Conservation (phyloP, 2,329 filamentous ascomycete species). For the Fusarium coffeatum region DNA sequence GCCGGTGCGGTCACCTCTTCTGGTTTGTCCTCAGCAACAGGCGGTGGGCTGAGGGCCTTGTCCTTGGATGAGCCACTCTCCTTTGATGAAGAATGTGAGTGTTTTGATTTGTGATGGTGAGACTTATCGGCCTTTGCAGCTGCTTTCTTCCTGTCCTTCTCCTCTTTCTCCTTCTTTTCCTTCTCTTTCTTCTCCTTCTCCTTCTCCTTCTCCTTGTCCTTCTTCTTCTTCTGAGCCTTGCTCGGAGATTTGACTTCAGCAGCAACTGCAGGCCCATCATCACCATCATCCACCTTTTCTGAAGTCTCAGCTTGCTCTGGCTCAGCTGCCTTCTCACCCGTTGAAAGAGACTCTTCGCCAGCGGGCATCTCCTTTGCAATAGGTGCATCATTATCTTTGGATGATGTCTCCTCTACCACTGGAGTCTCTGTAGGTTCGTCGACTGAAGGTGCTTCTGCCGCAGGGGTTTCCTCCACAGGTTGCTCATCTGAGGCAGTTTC, state of each 20-base stretch:
- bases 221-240: slow-evolving; percentile 42
- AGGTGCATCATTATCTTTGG: slow-evolving; percentile 1
- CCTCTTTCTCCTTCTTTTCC: slow-evolving; percentile 29
- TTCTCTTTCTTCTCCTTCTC: slow-evolving; percentile 33
- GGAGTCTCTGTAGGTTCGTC: slow-evolving; percentile 5
- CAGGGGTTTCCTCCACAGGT: neutral
- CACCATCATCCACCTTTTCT: slow-evolving; percentile 22
- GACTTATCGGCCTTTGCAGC: slow-evolving; percentile 34
- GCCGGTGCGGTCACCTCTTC: slow-evolving; percentile 3
- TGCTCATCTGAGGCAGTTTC: slow-evolving; percentile 8
- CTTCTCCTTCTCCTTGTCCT: slow-evolving; percentile 54
- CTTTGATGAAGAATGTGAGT: slow-evolving; percentile 32
- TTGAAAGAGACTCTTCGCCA: neutral
- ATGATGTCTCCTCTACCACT: slow-evolving; percentile 2
- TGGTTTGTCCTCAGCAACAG: slow-evolving; percentile 6
- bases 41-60: neutral
- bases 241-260: slow-evolving; percentile 26
- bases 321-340: slow-evolving; percentile 5
- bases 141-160: slow-evolving; percentile 34
- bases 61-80: slow-evolving; percentile 10
- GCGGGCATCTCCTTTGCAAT: slow-evolving; percentile 1
- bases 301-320: neutral
- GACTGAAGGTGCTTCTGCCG: neutral
- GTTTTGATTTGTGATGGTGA: slow-evolving; percentile 39
- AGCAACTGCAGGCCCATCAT: slow-evolving; percentile 21